Base-by-base conservation (phyloP, 768 basidiomycete genomes). In the Amanita pallidorosea region DNA sequence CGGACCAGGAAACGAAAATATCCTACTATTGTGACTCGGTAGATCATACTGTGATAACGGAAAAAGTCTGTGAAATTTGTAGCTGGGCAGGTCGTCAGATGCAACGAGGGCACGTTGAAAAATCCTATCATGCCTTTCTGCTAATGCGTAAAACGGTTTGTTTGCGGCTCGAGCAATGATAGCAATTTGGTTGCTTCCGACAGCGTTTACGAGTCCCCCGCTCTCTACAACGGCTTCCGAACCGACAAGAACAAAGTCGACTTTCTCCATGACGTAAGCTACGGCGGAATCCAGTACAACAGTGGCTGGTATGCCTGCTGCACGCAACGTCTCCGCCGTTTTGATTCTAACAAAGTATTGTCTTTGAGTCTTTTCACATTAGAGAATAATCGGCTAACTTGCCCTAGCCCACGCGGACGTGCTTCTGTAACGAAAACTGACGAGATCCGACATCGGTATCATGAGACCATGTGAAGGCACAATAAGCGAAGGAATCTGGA, bases 151-250 rank as follows among this genome's bases (percentile, higher is more conserved):
- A 65, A 98, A 93, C 4, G 96, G 95, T 65, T 95, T 96, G 61
- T 90, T 88, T 51, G 87, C 80, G 35, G 90, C 86, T 65, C 91
- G 90, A 48, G 96, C 95, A 51, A 97, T 89, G 61, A 96, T 86
- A 3, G 96, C 95, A 58, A 97, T 92, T 68, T 96, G 92, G 66
- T 90, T 93, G 60, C 92, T 92, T 37, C 95, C 95, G 34, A 98
- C 87, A 47, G 87, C 89, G 62, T 93, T 93, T 58, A 94, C 81
- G 54, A 91, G 70, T 4, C 93, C 90, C 40, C 96, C 96, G 55
- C 88, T 92, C 67, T 98, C 96, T 5, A 96, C 95, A 23, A 99
- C 94, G 7, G 94, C 96, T 70, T 99, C 96, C 36, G 93, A 93
- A 29, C 96, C 96, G 36, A 98, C 93, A 44, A 99, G 77, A 45